Percentiles rank a stretch among this genome's conserved stretches.
Conservation (phyloP, 75 land plant genomes). For the Pinus tabuliformis region DNA sequence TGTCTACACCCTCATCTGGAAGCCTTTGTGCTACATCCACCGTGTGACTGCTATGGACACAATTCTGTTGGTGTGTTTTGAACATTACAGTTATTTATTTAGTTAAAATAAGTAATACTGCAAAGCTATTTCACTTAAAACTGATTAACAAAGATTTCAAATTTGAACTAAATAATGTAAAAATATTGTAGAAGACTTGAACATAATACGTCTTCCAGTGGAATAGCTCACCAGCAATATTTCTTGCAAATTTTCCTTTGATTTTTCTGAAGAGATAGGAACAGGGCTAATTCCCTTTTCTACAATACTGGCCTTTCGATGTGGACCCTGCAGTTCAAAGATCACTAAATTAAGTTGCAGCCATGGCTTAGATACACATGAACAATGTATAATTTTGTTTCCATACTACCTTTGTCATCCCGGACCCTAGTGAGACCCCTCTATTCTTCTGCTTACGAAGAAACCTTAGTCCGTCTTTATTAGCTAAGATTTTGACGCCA, state of each 20-base stretch:
- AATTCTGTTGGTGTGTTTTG: too few species aligned
- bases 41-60: too few species aligned
- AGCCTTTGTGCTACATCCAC: not conserved
- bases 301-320: not conserved
- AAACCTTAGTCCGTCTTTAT: slow-evolving; percentile 18
- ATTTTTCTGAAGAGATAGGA: not conserved
- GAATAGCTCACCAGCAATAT: not conserved
- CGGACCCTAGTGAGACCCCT: not conserved
- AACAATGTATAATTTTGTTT: not conserved
- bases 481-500: slow-evolving; percentile 47
- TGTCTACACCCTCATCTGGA: not conserved
- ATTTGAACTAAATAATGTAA: not conserved
- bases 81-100: not conserved
- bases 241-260: not conserved
- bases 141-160: too few species aligned
- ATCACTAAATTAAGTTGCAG: not conserved
- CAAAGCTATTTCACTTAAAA: not conserved
- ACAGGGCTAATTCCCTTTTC: not conserved
- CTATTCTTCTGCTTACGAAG: not conserved
- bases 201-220: not conserved
- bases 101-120: not conserved
- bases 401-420: not conserved
- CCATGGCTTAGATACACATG: not conserved
- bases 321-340: not conserved
- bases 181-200: not conserved